phyloP scores from a whole-genome alignment of 2,329 filamentous ascomycete species.

The Diaporthe ampelina region DNA sequence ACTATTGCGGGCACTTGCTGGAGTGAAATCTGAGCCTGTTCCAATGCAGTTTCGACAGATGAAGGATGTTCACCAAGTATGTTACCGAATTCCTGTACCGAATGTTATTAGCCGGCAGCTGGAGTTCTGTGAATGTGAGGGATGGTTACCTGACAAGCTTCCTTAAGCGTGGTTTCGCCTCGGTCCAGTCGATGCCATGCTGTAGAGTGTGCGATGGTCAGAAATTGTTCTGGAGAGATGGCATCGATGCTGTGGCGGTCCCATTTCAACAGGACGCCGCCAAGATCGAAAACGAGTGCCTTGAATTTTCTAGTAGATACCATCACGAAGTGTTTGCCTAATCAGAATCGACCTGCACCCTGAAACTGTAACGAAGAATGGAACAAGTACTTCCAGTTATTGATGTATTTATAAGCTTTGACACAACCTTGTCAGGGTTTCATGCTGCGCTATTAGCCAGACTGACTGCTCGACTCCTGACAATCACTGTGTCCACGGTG shows the following conservation, averaged over 20 bases:
- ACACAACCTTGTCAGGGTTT: too few relatives aligned
- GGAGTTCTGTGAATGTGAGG: not conserved
- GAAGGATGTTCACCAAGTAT: not conserved
- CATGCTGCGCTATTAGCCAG: too few relatives aligned
- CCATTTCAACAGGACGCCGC: not conserved
- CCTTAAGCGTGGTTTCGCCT: not conserved
- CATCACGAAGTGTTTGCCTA: not conserved
- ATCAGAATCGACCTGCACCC: not conserved
- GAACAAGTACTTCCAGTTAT: too few relatives aligned
- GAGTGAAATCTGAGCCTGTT: not conserved
- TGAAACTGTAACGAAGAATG: not conserved
- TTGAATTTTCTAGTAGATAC: not conserved
- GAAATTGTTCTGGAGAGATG: constrained; percentile 4
- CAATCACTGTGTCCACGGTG: too few relatives aligned
- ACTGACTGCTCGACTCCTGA: too few relatives aligned
- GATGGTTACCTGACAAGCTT: not conserved
- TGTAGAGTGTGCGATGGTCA: not conserved
- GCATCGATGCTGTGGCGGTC: not conserved
- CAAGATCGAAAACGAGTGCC: not conserved
- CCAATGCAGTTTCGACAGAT: not conserved
- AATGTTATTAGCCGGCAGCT: not conserved
- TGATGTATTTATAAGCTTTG: too few relatives aligned
- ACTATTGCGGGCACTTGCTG: not conserved
- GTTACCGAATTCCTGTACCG: not conserved
- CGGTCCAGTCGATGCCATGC: not conserved